phyloP scores from a whole-genome alignment of 2,329 filamentous ascomycete genomes.

The Nothophoma quercina region DNA sequence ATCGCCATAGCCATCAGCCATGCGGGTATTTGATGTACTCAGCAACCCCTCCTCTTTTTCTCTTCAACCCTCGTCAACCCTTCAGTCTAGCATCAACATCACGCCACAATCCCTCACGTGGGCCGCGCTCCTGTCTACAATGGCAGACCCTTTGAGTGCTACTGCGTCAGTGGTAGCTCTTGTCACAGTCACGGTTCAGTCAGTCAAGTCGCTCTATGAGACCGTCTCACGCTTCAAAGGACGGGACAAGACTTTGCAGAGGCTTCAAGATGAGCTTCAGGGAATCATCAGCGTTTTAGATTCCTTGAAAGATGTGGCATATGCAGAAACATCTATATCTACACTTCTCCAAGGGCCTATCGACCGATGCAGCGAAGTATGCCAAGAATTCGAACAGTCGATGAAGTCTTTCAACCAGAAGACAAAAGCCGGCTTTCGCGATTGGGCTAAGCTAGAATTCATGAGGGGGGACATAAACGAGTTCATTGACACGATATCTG shows the following conservation, averaged over 20 bases:
- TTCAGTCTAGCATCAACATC: not conserved
- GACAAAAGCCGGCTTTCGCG: slow-evolving; percentile 8
- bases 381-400: slow-evolving; percentile 12
- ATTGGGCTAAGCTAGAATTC: slow-evolving; percentile 19
- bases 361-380: slow-evolving; percentile 13
- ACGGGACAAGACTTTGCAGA: slow-evolving; percentile 14
- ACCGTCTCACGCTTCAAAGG: slow-evolving; percentile 16
- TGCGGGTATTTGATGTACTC: not conserved
- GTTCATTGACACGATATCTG: slow-evolving; percentile 18
- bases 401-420: slow-evolving; percentile 12
- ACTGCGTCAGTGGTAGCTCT: slow-evolving; percentile 10
- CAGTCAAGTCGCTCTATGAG: slow-evolving; percentile 12
- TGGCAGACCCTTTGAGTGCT: slow-evolving; percentile 17
- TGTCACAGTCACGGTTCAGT: slow-evolving; percentile 7
- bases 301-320: slow-evolving; percentile 6
- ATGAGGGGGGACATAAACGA: slow-evolving; percentile 19
- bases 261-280: slow-evolving; percentile 10
- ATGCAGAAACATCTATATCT: slow-evolving; percentile 6
- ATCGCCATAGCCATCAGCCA: not conserved
- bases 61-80: not conserved
- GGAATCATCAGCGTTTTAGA: slow-evolving; percentile 1
- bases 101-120: not conserved
- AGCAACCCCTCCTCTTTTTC: not conserved
- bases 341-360: slow-evolving; percentile 7
- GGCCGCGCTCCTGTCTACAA: not conserved